phyloP scores from a whole-genome alignment of 495 filamentous ascomycete genomes.

The Astrothelium subdiscretum region DNA sequence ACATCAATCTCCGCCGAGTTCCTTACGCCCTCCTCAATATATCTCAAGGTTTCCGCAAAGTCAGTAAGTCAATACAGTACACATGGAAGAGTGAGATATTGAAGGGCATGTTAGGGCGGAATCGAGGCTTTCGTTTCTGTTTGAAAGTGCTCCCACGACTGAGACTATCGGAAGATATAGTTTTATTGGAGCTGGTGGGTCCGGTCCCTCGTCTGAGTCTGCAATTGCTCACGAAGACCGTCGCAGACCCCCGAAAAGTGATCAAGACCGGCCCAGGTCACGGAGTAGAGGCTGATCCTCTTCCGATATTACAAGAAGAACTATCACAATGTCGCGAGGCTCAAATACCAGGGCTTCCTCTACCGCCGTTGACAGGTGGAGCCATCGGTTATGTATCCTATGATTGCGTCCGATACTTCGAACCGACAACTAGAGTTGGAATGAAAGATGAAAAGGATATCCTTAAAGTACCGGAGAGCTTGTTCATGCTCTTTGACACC shows the following conservation, averaged over 20 bases:
- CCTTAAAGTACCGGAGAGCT: slow-evolving; percentile 73
- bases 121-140: slow-evolving; percentile 66
- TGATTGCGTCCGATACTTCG: slow-evolving; percentile 94
- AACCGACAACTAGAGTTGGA: slow-evolving; percentile 76
- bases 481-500: slow-evolving; percentile 98
- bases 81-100: not conserved
- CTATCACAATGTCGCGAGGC: slow-evolving; percentile 65
- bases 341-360: slow-evolving; percentile 61
- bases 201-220: not conserved
- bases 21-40: slow-evolving; percentile 81
- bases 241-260: slow-evolving; percentile 64
- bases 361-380: slow-evolving; percentile 80
- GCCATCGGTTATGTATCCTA: slow-evolving; percentile 95
- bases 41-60: slow-evolving; percentile 74
- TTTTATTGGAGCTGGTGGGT: slow-evolving; percentile 76
- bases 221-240: not conserved
- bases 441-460: slow-evolving; percentile 58
- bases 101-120: slow-evolving; percentile 34
- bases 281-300: slow-evolving; percentile 69
- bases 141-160: slow-evolving; percentile 83
- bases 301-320: slow-evolving; percentile 68
- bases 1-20: slow-evolving; percentile 82
- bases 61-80: slow-evolving; percentile 33
- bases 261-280: slow-evolving; percentile 80
- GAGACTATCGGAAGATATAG: slow-evolving; percentile 89